Evolutionary conservation across 2,329 filamentous ascomycete species (phyloP), one percentile per base, ranked within the genome.

Genomic region (Xylariaceae sp.): DNA sequence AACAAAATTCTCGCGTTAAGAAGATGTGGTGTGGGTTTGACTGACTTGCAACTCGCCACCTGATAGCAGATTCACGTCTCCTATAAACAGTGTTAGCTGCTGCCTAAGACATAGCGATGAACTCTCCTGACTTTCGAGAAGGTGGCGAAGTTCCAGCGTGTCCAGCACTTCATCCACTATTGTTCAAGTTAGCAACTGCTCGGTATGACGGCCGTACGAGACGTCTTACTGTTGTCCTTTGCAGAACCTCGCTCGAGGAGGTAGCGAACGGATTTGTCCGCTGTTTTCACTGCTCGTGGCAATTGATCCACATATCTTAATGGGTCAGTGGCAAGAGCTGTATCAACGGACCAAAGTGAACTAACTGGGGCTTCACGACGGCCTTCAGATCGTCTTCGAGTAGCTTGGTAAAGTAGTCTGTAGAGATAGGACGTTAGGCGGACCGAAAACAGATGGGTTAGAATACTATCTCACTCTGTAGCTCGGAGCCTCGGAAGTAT

Each of bases 341-440:
- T n/a, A 19, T 31, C 2, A 32, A 32, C 12, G 6, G 29, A 47
- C 31, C 8, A 7, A 37, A 39, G 11, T 6, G 27, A 12, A 56
- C 56, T 37, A 43, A 58, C 77, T 99, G 95, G 55, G 94, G 94
- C 81, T 99, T 99, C 66, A 97, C 91, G 55, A 99, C 89, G 57
- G 95, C 92, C 80, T 96, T 96, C 64, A 99, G 80, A 68, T 99
- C 85, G 72, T 99, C 94, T 72, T 99, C 94, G 56, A 99, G 80
- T 44, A 99, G 84, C 76, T 97, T 99, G 63, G 94, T 97, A 73
- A 99, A 97, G 77, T 99, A 99, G 78, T 99, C 89, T 90, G 64
- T 7, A 51, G 37, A 39, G 30, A 32, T 26, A 47, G 19, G 7
- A 42, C 67, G 39, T 62, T 47, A 61, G 50, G 44, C 32, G 53